Percentiles rank a stretch among this genome's conserved stretches.
These are phyloP conservation scores for Periconia sp. DNA, from an alignment of 2,329 filamentous ascomycete genomes.

Conservation along the genomic window DNA sequence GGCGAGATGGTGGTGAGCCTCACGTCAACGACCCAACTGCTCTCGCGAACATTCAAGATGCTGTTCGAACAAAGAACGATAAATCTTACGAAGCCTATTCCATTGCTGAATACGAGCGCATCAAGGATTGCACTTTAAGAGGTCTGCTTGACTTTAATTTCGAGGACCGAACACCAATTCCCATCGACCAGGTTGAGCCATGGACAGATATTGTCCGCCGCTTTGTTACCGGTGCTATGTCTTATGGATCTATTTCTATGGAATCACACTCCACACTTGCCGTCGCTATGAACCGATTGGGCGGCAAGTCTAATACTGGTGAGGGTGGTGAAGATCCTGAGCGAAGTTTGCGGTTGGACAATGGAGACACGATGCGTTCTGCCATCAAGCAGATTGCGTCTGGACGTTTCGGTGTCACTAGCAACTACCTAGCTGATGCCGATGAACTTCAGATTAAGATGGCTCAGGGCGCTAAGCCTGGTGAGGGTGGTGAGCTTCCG, in stretches of 20 bases:
- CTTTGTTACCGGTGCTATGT: slow-evolving; percentile 98
- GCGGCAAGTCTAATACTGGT: slow-evolving; percentile 96
- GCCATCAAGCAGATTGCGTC: slow-evolving; percentile 98
- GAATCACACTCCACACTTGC: slow-evolving; percentile 95
- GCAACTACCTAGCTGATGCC: slow-evolving; percentile 90
- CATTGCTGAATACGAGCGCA: slow-evolving; percentile 89
- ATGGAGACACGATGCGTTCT: slow-evolving; percentile 95
- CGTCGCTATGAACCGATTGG: slow-evolving; percentile 94
- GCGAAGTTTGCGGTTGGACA: slow-evolving; percentile 82
- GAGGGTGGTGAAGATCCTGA: slow-evolving; percentile 97
- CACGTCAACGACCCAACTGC: slow-evolving; percentile 94
- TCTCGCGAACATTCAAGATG: slow-evolving; percentile 97
- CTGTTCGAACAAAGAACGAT: slow-evolving; percentile 95
- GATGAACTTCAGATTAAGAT: slow-evolving; percentile 99
- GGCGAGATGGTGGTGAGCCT: slow-evolving; percentile 93
- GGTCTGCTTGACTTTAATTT: slow-evolving; percentile 97
- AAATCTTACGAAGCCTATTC: slow-evolving; percentile 99
- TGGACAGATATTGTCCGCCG: slow-evolving; percentile 98
- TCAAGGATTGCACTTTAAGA: slow-evolving; percentile 94
- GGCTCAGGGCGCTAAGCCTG: slow-evolving; percentile 97
- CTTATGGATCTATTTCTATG: slow-evolving; percentile 98
- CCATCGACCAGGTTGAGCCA: slow-evolving; percentile 95
- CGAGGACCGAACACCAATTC: slow-evolving; percentile 81
- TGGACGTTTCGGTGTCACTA: slow-evolving; percentile 94
- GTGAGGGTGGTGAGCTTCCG: slow-evolving; percentile 95